A percentile compares a stretch with the other conserved stretches of the same genome.
These are phyloP conservation scores for Omphalotus olearius DNA, from an alignment of 1,284 basidiomycete genomes.

Conservation along the genomic window DNA sequence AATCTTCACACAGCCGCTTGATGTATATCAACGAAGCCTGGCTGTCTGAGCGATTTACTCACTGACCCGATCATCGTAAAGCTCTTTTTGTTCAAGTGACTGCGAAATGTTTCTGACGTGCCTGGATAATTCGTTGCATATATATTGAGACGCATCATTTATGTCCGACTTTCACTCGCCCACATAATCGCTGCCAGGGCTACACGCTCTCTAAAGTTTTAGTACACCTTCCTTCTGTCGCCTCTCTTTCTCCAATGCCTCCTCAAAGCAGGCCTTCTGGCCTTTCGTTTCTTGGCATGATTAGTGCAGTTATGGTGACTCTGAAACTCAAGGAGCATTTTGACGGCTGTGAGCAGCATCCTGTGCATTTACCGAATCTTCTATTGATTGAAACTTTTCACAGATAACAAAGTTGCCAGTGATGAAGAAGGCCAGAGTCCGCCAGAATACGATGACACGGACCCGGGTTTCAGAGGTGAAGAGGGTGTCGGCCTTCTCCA, in stretches of 20 bases:
- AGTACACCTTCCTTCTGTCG: background rate
- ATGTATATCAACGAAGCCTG: no score
- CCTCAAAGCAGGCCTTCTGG: conserved; percentile 11
- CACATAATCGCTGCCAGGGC: no score
- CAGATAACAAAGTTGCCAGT: conserved; percentile 38
- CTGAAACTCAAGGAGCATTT: conserved; percentile 45
- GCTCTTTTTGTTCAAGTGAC: no score
- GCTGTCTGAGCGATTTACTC: no score
- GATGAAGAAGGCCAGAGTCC: conserved; percentile 39
- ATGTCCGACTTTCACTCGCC: no score
- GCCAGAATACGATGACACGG: conserved; percentile 15
- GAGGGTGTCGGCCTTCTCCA: conserved; percentile 33
- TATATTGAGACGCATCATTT: no score
- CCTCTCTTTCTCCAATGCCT: conserved; percentile 8
- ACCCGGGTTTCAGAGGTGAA: conserved; percentile 23
- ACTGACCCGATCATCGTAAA: background rate
- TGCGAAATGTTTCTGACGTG: no score
- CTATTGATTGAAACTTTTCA: background rate
- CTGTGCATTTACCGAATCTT: background rate
- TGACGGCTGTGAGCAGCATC: conserved; percentile 39
- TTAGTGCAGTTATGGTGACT: conserved; percentile 41
- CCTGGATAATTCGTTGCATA: no score
- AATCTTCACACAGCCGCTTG: no score
- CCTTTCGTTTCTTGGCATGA: conserved; percentile 37
- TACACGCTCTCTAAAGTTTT: background rate